phyloP scores from a whole-genome alignment of 1,139 yeast species.

The Tardiomyces blankii region DNA sequence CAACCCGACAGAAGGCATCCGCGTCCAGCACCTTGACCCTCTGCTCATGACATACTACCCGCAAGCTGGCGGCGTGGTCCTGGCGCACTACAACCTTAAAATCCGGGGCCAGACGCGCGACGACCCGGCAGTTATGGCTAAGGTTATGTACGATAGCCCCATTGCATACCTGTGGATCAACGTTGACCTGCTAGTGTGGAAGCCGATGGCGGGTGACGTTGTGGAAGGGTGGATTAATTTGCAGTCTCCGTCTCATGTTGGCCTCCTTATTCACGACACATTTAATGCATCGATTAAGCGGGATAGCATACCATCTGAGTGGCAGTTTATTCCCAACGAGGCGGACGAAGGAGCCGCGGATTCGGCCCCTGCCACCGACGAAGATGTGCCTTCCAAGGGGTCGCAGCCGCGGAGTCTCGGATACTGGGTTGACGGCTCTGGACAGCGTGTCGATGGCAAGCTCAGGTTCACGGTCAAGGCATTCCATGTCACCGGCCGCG shows the following conservation, averaged over 20 bases:
- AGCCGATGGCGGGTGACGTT: slow-evolving; percentile 72
- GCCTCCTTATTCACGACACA: slow-evolving; percentile 80
- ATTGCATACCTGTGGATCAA: slow-evolving; percentile 79
- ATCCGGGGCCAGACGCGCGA: slow-evolving; percentile 28
- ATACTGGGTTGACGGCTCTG: slow-evolving; percentile 73
- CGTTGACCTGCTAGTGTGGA: slow-evolving; percentile 83
- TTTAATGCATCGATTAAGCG: slow-evolving; percentile 90
- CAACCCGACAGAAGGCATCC: slow-evolving; percentile 66
- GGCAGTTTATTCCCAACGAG: slow-evolving; percentile 78
- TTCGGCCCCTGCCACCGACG: slow-evolving; percentile 27
- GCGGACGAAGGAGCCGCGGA: slow-evolving; percentile 29
- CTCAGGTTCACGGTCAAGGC: slow-evolving; percentile 61
- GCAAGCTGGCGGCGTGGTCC: slow-evolving; percentile 68
- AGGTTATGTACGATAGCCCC: slow-evolving; percentile 71
- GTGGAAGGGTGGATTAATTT: slow-evolving; percentile 81
- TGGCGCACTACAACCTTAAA: slow-evolving; percentile 60
- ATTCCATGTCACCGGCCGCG: slow-evolving; percentile 68
- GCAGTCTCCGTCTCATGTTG: slow-evolving; percentile 94
- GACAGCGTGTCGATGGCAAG: slow-evolving; percentile 69
- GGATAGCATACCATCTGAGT: slow-evolving; percentile 66
- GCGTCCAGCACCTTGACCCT: slow-evolving; percentile 81
- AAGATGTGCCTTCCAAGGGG: slow-evolving; percentile 21
- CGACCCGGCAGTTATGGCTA: slow-evolving; percentile 39
- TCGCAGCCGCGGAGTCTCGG: slow-evolving; percentile 51
- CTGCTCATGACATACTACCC: slow-evolving; percentile 73